These are phyloP conservation scores for Xylariomycetidae sp. DNA, from an alignment of 2,329 filamentous ascomycete genomes.

Conservation along the genomic window DNA sequence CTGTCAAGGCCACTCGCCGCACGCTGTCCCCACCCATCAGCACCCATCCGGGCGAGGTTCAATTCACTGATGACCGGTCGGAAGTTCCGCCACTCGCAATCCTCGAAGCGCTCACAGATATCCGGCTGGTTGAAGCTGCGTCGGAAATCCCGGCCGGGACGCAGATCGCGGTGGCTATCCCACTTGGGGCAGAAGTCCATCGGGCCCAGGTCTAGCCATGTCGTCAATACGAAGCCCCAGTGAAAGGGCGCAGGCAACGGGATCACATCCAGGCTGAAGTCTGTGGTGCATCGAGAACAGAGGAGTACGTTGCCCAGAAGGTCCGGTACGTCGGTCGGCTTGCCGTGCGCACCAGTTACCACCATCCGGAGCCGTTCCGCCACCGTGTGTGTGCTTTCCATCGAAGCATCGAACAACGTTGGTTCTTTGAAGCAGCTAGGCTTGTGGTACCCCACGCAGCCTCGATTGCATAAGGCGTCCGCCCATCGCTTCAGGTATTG, in stretches of 20 bases:
- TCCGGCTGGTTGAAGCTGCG: conserved; percentile 3
- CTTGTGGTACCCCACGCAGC: too few relatives aligned
- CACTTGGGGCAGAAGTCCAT: conserved; percentile 18
- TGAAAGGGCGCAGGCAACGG: conserved; percentile 15
- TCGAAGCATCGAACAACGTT: too few relatives aligned
- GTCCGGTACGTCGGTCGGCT: conserved; percentile 10
- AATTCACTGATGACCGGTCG: conserved; percentile 8
- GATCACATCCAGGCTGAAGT: conserved; percentile 16
- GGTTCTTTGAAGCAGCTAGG: too few relatives aligned
- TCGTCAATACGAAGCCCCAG: conserved; percentile 19
- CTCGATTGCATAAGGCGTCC: conserved; percentile 7
- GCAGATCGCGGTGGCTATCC: conserved; percentile 16
- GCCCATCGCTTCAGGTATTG: conserved; percentile 7
- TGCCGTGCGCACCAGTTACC: too few relatives aligned
- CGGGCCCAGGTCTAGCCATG: conserved; percentile 18
- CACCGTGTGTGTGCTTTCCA: too few relatives aligned
- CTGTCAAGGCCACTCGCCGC: conserved; percentile 9
- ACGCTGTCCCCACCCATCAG: conserved; percentile 13
- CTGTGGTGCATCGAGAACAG: conserved; percentile 17
- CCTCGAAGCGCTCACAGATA: conserved; percentile 16
- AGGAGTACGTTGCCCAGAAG: conserved; percentile 12
- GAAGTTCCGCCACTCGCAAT: conserved; percentile 7
- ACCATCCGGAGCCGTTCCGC: too few relatives aligned
- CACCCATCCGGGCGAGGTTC: conserved; percentile 14
- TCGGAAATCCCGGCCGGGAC: conserved; percentile 5